Conservation (phyloP, 2,329 filamentous ascomycete genomes). For the Sporothrix globosa region DNA sequence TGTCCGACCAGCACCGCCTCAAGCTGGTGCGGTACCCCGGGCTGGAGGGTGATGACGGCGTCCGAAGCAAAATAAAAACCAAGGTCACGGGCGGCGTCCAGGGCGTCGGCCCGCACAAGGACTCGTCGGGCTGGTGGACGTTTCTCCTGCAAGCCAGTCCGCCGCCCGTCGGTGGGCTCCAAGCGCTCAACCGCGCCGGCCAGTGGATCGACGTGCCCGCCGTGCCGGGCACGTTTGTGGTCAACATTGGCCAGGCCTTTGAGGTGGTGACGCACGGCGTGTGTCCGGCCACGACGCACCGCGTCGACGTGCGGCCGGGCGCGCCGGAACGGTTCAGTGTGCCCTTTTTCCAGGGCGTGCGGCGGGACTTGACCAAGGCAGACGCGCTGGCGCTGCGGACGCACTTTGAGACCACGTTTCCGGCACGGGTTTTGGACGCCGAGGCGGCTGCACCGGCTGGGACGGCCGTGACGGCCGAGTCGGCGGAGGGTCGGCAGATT, state of each 20-base stretch:
- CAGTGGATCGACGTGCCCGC: slow-evolving; percentile 56
- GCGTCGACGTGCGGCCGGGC: slow-evolving; percentile 47
- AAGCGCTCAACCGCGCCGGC: slow-evolving; percentile 54
- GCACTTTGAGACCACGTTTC: slow-evolving; percentile 40
- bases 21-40: slow-evolving; percentile 60
- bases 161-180: slow-evolving; percentile 53
- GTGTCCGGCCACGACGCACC: slow-evolving; percentile 57
- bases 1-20: slow-evolving; percentile 61
- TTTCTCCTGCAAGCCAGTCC: slow-evolving; percentile 64
- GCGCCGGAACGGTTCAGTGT: slow-evolving; percentile 48
- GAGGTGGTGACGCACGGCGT: slow-evolving; percentile 59
- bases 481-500: slow-evolving; percentile 45
- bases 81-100: slow-evolving; percentile 43
- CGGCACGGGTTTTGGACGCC: background rate
- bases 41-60: slow-evolving; percentile 16
- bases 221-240: slow-evolving; percentile 56
- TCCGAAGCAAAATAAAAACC: too few relatives aligned
- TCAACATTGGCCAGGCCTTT: slow-evolving; percentile 62
- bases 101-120: slow-evolving; percentile 65
- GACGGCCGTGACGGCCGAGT: slow-evolving; percentile 36
- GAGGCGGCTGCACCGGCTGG: background rate
- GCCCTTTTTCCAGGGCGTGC: slow-evolving; percentile 55
- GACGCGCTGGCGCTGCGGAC: slow-evolving; percentile 48
- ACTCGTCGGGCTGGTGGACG: slow-evolving; percentile 66
- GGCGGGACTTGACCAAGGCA: slow-evolving; percentile 49